Percentiles rank a stretch among this genome's conserved stretches.
Evolutionary conservation across 805 yeast genomes (phyloP).

Genomic region (Starmerella gropengiesseri): DNA sequence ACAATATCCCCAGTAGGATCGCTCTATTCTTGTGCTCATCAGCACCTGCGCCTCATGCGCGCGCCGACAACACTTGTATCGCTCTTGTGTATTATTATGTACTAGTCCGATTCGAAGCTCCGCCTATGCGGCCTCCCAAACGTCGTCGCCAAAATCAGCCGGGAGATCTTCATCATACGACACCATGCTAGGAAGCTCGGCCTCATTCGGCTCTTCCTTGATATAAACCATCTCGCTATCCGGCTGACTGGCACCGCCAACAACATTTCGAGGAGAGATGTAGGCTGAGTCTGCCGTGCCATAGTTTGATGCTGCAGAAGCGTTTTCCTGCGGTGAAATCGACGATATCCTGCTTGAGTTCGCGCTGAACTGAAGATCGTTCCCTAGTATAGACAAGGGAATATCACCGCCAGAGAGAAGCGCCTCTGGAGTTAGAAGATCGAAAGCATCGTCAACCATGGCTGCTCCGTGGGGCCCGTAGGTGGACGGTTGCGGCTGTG

Average conservation of each 20-base stretch:
- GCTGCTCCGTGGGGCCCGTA: background rate
- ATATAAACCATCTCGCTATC: slow-evolving; percentile 1
- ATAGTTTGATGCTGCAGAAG: background rate
- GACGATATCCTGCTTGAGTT: slow-evolving; percentile 6
- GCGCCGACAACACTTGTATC: background rate
- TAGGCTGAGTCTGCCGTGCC: background rate
- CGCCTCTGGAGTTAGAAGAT: slow-evolving; percentile 1
- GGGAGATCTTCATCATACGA: slow-evolving; percentile 2
- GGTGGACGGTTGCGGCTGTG: background rate
- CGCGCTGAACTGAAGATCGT: slow-evolving; percentile 3
- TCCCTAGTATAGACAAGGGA: background rate
- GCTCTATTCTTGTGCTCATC: slow-evolving; percentile 1
- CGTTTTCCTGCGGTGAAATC: slow-evolving; percentile 1
- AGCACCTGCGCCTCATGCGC: too few relatives aligned
- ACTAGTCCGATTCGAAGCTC: background rate
- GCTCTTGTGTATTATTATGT: background rate
- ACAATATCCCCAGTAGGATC: too few relatives aligned
- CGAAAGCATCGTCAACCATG: background rate
- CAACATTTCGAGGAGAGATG: background rate
- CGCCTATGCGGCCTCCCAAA: background rate
- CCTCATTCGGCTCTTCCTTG: slow-evolving; percentile 3
- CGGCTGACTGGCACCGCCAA: background rate
- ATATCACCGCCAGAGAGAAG: slow-evolving; percentile 1
- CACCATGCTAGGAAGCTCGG: slow-evolving; percentile 3
- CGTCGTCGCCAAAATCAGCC: slow-evolving; percentile 1